phyloP scores from a whole-genome alignment of 2,329 filamentous ascomycete species.

The Colletotrichum karsti region DNA sequence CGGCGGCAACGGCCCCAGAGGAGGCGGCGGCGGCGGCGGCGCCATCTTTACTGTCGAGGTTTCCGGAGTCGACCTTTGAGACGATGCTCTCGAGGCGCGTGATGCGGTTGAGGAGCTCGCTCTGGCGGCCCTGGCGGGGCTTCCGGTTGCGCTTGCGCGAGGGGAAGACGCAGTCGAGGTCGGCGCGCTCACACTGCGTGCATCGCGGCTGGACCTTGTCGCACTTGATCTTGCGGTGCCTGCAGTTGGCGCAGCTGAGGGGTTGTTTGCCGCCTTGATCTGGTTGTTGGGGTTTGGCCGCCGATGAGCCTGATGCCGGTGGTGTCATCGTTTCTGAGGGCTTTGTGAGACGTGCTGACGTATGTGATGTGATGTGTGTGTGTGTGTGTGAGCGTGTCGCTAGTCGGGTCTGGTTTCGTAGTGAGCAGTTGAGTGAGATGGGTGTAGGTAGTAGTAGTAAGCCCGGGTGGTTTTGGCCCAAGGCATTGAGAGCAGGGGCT shows the following conservation, averaged over 20 bases:
- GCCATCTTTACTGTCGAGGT: slow-evolving; percentile 13
- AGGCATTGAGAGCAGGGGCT: not conserved
- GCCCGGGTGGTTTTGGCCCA: slow-evolving; percentile 6
- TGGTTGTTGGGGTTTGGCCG: not conserved
- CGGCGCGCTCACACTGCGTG: slow-evolving; percentile 56
- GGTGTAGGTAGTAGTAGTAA: not conserved
- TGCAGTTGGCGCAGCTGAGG: slow-evolving; percentile 68
- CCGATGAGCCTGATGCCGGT: not conserved
- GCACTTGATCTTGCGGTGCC: slow-evolving; percentile 70
- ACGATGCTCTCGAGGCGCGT: slow-evolving; percentile 55
- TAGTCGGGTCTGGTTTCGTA: not conserved
- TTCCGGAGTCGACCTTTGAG: slow-evolving; percentile 47
- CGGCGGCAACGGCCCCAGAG: not conserved
- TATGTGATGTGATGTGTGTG: no score
- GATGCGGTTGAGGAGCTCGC: slow-evolving; percentile 52
- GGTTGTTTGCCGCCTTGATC: slow-evolving; percentile 36
- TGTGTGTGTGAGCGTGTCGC: no score
- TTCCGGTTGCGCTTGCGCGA: slow-evolving; percentile 52
- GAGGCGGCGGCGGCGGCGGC: not conserved
- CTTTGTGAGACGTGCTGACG: not conserved
- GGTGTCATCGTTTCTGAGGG: slow-evolving; percentile 10
- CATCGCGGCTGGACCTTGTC: slow-evolving; percentile 63
- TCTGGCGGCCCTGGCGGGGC: slow-evolving; percentile 49
- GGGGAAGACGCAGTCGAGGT: slow-evolving; percentile 56
- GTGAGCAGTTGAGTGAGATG: slow-evolving; percentile 1